Conservation (phyloP, 176 grass and related monocot species). For the Juncus inflexus region DNA sequence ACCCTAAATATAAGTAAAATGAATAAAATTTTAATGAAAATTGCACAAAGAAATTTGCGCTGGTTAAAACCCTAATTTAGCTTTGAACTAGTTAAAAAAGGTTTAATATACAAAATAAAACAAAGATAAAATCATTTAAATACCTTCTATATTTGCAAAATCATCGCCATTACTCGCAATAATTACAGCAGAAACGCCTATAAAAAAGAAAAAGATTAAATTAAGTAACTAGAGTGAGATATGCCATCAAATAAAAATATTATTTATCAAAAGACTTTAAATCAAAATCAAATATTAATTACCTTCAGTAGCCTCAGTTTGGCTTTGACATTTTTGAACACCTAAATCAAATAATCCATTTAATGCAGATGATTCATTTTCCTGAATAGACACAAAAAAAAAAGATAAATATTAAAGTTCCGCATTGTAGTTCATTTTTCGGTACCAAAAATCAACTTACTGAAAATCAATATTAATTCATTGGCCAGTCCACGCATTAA, state of each 20-base stretch:
- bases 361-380: conserved; percentile 20
- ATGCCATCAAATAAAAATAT: no score
- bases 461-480: no score
- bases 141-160: conserved; percentile 38
- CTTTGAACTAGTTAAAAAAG: no score
- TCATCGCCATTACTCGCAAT: conserved; percentile 38
- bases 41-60: background rate
- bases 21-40: conserved; percentile 5
- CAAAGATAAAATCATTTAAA: conserved; percentile 31
- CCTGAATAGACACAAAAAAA: conserved; percentile 4
- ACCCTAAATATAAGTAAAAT: conserved; percentile 38
- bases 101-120: background rate
- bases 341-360: conserved; percentile 18
- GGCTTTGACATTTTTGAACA: conserved; percentile 8
- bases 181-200: conserved; percentile 52
- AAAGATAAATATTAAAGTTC: no score
- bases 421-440: no score
- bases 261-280: no score
- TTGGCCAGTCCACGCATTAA: no score
- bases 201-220: background rate
- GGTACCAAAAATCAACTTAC: no score
- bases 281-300: background rate
- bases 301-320: conserved; percentile 28
- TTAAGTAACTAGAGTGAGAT: background rate
- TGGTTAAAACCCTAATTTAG: no score